These are phyloP conservation scores for Blastobotrys raffinosifermentans DNA, from an alignment of 1,139 yeast species.

Conservation along the genomic window DNA sequence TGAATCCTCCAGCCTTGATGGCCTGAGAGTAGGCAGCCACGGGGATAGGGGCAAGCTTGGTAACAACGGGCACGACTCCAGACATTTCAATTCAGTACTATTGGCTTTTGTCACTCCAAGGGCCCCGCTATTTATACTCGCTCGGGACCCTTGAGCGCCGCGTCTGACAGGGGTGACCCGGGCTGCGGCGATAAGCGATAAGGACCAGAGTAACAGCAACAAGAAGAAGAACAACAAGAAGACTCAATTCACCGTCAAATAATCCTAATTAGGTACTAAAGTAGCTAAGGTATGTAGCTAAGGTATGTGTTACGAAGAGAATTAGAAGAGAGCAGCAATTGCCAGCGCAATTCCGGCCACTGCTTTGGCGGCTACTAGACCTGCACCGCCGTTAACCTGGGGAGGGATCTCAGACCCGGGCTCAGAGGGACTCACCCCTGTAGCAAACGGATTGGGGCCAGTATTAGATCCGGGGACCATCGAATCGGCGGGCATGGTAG, in stretches of 20 bases:
- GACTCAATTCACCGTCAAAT: too few species aligned
- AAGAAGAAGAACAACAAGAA: background rate
- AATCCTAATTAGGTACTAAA: too few species aligned
- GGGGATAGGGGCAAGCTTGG: slow-evolving; percentile 62
- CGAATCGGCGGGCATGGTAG: too few species aligned
- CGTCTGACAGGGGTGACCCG: too few species aligned
- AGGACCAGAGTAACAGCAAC: background rate
- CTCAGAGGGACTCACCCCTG: background rate
- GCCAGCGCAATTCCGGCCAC: background rate
- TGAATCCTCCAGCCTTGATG: slow-evolving; percentile 59
- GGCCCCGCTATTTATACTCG: too few species aligned
- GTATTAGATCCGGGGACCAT: too few species aligned
- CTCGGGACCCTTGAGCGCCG: too few species aligned
- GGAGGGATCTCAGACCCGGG: background rate
- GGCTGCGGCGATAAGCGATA: too few species aligned
- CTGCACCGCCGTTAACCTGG: background rate
- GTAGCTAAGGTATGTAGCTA: too few species aligned
- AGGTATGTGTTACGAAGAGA: too few species aligned
- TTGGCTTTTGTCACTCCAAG: too few species aligned
- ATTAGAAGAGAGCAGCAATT: background rate
- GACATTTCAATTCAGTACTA: slow-evolving; percentile 14
- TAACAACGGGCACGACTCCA: slow-evolving; percentile 12
- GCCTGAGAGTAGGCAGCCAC: slow-evolving; percentile 96
- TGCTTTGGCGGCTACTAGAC: background rate
- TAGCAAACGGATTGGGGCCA: background rate